phyloP scores from a whole-genome alignment of 352 stramenopile species.

The Thalassiosira hispida region DNA sequence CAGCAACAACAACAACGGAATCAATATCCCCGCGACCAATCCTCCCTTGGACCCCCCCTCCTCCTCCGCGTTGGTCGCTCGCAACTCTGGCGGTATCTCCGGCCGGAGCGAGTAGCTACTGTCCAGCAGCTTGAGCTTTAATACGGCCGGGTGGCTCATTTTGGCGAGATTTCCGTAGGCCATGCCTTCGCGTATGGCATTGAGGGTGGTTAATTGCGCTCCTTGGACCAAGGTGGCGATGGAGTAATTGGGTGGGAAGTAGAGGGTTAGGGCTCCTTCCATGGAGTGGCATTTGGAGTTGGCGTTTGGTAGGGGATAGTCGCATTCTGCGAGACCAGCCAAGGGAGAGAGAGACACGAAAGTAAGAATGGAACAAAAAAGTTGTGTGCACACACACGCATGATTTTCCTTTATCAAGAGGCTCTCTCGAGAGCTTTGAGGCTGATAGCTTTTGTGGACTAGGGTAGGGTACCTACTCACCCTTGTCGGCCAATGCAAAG shows the following conservation, averaged over 20 bases:
- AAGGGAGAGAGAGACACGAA: background rate
- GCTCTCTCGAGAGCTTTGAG: background rate
- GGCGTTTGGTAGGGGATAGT: constrained; percentile 3
- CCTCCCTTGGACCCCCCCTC: background rate
- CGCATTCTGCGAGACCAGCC: constrained; percentile 23
- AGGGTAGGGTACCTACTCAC: constrained; percentile 8
- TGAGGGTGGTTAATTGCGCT: constrained; percentile 23
- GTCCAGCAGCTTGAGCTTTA: constrained; percentile 42
- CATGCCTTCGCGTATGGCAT: constrained; percentile 43
- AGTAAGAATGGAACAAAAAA: constrained; percentile 1
- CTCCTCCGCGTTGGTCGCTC: background rate
- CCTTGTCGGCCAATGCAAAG: constrained; percentile 33
- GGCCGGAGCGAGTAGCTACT: constrained; percentile 39
- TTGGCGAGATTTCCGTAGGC: constrained; percentile 8
- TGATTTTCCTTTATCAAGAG: too few relatives aligned
- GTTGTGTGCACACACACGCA: too few relatives aligned
- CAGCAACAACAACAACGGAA: constrained; percentile 5
- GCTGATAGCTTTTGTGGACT: background rate
- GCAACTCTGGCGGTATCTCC: constrained; percentile 5
- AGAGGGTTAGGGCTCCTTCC: constrained; percentile 48
- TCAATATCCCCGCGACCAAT: constrained; percentile 3
- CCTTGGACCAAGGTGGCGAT: constrained; percentile 15
- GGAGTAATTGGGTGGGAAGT: constrained; percentile 47
- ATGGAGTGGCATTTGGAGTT: constrained; percentile 37
- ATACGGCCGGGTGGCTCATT: constrained; percentile 22